Percentiles rank a stretch among this genome's conserved stretches.
Conservation (phyloP, 75 land plant species). For the Chamaecyparis obtusa region DNA sequence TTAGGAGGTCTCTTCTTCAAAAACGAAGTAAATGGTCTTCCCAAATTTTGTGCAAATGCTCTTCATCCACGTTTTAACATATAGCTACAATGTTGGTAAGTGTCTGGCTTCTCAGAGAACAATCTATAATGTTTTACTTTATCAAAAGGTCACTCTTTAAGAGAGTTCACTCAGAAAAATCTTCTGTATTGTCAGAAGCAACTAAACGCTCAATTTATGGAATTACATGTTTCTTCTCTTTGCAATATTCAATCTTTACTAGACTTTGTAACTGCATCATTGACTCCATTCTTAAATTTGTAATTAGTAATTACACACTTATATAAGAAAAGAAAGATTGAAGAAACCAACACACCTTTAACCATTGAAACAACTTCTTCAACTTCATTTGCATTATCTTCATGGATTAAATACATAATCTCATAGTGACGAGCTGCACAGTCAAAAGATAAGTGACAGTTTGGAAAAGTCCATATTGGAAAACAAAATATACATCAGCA, state of each 20-base stretch:
- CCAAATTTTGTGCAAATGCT: neutral
- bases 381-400: constrained; percentile 66
- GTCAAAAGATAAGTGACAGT: neutral
- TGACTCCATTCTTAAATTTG: neutral
- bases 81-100: neutral
- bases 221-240: neutral
- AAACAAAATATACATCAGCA: neutral
- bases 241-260: neutral
- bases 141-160: neutral
- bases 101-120: neutral
- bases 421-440: constrained; percentile 92
- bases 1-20: neutral
- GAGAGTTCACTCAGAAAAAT: neutral
- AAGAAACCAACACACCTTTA: constrained; percentile 46
- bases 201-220: neutral
- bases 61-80: neutral
- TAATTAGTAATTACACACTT: neutral
- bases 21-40: neutral
- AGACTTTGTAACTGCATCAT: neutral
- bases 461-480: neutral
- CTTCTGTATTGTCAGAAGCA: neutral
- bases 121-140: neutral
- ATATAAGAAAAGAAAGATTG: neutral
- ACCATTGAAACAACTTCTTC: constrained; percentile 65
- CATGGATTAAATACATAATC: constrained; percentile 88